phyloP scores from a whole-genome alignment of 2,329 filamentous ascomycete species.

The Leptosphaerulina australis region DNA sequence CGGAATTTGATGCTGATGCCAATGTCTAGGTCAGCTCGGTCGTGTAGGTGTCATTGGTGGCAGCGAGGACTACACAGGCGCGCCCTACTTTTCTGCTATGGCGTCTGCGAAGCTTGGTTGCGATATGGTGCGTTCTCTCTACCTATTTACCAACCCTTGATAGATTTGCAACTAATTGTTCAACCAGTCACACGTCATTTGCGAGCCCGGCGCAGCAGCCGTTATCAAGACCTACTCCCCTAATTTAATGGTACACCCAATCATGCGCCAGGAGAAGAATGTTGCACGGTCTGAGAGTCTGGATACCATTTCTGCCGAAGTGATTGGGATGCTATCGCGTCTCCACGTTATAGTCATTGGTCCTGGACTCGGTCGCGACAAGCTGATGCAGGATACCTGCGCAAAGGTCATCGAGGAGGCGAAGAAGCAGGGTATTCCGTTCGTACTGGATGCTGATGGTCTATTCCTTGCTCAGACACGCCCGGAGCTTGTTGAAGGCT shows the following conservation, averaged over 20 bases:
- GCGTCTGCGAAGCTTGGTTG: conserved; percentile 89
- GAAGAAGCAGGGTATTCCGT: conserved; percentile 70
- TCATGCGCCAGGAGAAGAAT: conserved; percentile 80
- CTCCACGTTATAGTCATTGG: conserved; percentile 93
- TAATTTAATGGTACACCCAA: conserved; percentile 96
- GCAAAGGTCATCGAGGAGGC: conserved; percentile 80
- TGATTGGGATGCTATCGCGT: conserved; percentile 81
- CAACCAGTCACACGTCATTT: conserved; percentile 85
- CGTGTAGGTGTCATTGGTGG: conserved; percentile 93
- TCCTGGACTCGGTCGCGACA: conserved; percentile 87
- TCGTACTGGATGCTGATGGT: conserved; percentile 92
- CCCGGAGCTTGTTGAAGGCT: conserved; percentile 79
- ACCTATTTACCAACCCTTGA: not conserved
- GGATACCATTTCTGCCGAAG: conserved; percentile 68
- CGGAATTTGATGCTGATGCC: conserved; percentile 21
- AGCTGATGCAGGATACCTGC: conserved; percentile 86
- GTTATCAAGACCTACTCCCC: conserved; percentile 98
- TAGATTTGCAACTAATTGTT: conserved; percentile 20
- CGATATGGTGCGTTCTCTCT: conserved; percentile 71
- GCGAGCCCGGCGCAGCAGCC: conserved; percentile 79
- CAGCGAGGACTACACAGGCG: conserved; percentile 94
- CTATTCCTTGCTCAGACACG: conserved; percentile 76
- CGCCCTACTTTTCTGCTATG: conserved; percentile 98
- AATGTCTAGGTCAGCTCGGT: conserved; percentile 77
- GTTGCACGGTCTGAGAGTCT: conserved; percentile 61